phyloP scores from a whole-genome alignment of 805 yeast genomes.

The Barnettozyma pratensis region DNA sequence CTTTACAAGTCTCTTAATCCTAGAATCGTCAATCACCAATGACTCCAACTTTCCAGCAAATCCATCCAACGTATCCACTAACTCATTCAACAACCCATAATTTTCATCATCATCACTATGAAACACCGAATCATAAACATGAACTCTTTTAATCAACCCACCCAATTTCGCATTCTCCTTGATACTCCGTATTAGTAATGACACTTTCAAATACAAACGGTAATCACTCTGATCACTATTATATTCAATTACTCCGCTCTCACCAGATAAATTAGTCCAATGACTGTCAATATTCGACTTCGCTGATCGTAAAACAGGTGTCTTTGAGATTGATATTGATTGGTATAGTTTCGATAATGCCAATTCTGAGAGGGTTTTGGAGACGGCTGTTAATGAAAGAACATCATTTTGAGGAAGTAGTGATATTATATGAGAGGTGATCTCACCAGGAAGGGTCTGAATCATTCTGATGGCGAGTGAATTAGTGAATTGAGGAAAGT shows the following conservation, averaged over 20 bases:
- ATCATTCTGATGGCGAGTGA: neutral
- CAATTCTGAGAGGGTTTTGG: constrained; percentile 21
- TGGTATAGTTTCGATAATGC: constrained; percentile 33
- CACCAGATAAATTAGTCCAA: constrained; percentile 36
- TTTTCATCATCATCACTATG: constrained; percentile 18
- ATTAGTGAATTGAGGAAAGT: neutral
- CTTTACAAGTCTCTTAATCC: constrained; percentile 8
- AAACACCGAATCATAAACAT: constrained; percentile 29
- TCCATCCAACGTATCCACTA: constrained; percentile 21
- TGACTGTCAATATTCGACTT: constrained; percentile 30
- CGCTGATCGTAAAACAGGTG: constrained; percentile 27
- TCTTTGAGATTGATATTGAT: constrained; percentile 30
- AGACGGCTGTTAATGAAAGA: neutral
- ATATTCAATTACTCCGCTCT: constrained; percentile 27
- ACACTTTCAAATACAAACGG: constrained; percentile 34
- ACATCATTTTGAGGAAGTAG: constrained; percentile 9
- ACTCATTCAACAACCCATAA: constrained; percentile 16
- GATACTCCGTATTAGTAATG: constrained; percentile 34
- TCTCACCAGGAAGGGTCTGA: neutral
- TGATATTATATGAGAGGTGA: neutral
- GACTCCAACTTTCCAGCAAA: constrained; percentile 15
- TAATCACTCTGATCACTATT: constrained; percentile 32
- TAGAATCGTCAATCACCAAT: constrained; percentile 10
- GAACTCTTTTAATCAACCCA: constrained; percentile 29
- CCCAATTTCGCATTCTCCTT: constrained; percentile 28